Evolutionary conservation across 768 basidiomycete genomes (phyloP), one percentile per base, ranked within the genome.

Genomic region (Gautieria morchelliformis): DNA sequence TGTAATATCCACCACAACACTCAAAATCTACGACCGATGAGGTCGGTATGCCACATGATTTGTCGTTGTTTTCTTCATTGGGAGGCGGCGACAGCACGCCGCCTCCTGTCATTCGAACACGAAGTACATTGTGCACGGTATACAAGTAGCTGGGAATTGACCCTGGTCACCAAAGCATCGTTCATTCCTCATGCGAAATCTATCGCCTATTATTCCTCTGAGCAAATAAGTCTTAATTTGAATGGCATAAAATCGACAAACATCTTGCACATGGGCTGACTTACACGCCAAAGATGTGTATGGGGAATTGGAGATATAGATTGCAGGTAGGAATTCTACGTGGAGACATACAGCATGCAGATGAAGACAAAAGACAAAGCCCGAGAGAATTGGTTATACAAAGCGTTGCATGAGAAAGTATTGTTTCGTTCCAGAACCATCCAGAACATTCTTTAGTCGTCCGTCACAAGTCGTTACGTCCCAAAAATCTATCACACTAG

Each of bases 1-100:
- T 48, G 46, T 57, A 57, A 35, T 17, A 48, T 48, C 33, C 46
- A 48, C 33, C 53, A 47, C 50, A 17, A 35, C 47, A 30, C 46
- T 32, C 45, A 47, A 57, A 55, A 55, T 44, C 39, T n/a, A 47
- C 27, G 44, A 24, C 19, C 53, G 3, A 45, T 33, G n/a, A 57
- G 47, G 56, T 48, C 35, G 10, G 48, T 49, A 57, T 57, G 46
- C 45, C 20, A 27, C 56, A 24, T 32, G 12, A 6, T 3, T 24
- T 12, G 11, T 20, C 46, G n/a, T 47, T 47, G 15, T 17, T 14
- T 47, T 19, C 46, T 30, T 47, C 12, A 4, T 15, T 3, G 3
- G n/a, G 46, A 47, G 15, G 12, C 46, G 14, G 22, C 11, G 15
- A 30, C 22, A 20, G 27, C 46, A 47, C 19, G 27, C 11, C 20